Base-by-base conservation (phyloP, 2,329 filamentous ascomycete species). In the Metarhizium robertsii region DNA sequence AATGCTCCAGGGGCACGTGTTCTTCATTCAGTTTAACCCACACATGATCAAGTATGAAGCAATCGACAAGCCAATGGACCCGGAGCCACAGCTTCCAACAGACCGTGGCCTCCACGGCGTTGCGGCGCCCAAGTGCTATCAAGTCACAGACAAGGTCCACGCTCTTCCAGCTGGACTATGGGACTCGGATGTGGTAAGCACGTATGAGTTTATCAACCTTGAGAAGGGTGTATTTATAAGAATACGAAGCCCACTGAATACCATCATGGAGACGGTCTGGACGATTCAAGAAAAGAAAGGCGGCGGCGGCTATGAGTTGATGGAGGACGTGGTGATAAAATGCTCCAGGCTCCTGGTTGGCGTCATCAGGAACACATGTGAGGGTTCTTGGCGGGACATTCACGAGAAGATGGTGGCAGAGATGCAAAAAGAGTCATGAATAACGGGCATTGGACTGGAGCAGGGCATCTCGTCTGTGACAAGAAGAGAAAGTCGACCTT, bases 261-360 rank as follows among this genome's bases (percentile, higher is more conserved):
- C 80, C 38, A 66, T 76, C 2, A 76, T 83, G 71, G 79, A 83
- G 64, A 79, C 79, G 16, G 62, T 72, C 16, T 83, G 79, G 79
- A 66, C 72, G 58, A 63, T 70, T 47, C 62, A 64, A 40, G 71
- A 68, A 56, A 63, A 57, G 2, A 65, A 62, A 16, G 69, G 63
- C 6, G 67, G 63, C 2, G 64, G 63, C 2, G 64, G 57, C 13
- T 60, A 73, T 34, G 74, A 76, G 61, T 59, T 83, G 52, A 71
- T 76, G 4, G 78, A 83, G 66, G 73, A 77, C 14, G 69, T 78
- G 20, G 62, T 68, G n/a, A 77, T 83, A 58, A 71, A 65, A 47
- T 80, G 77, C 63, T 79, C 78, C 18, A 72, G 72, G 54, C 61
- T 82, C 29, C 61, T 83, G 53, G 58, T 79, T 6, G 69, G 73